phyloP scores from a whole-genome alignment of 495 filamentous ascomycete species.

The Lentithecium fluviatile region DNA sequence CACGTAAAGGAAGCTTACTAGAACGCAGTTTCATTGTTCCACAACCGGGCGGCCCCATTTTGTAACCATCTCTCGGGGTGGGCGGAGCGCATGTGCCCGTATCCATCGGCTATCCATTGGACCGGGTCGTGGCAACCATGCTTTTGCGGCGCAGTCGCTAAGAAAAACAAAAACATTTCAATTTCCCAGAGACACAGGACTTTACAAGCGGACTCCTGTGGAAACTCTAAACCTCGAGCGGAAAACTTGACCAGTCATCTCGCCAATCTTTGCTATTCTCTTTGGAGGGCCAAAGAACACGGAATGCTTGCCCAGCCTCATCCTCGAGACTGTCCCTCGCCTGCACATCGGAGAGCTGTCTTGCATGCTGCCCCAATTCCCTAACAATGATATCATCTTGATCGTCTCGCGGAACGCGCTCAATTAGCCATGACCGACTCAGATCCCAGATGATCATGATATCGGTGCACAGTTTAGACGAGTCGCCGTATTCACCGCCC shows the following conservation, averaged over 20 bases:
- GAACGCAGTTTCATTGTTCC: neutral
- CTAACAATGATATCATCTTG: conserved; percentile 18
- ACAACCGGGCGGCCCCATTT: neutral
- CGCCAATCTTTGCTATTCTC: conserved; percentile 24
- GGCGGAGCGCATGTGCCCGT: too few relatives aligned
- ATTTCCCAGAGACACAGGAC: neutral
- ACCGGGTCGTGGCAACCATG: neutral
- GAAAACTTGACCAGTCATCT: conserved; percentile 29
- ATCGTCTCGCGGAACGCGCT: conserved; percentile 24
- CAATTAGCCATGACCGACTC: conserved; percentile 30
- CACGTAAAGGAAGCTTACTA: neutral
- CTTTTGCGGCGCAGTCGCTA: neutral
- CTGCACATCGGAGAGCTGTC: conserved; percentile 10
- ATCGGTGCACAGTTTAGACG: neutral
- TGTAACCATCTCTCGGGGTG: neutral
- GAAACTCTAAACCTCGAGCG: conserved; percentile 21
- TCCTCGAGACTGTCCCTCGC: neutral
- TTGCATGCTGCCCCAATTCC: conserved; percentile 23
- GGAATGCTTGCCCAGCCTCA: conserved; percentile 14
- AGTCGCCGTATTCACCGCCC: conserved; percentile 7
- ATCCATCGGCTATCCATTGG: too few relatives aligned
- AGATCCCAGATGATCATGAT: conserved; percentile 1
- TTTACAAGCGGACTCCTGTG: neutral
- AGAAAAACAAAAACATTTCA: neutral
- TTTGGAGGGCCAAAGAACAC: conserved; percentile 18